Conservation (phyloP, 805 yeast species). For the Sungouiozyma ichnusensis region DNA sequence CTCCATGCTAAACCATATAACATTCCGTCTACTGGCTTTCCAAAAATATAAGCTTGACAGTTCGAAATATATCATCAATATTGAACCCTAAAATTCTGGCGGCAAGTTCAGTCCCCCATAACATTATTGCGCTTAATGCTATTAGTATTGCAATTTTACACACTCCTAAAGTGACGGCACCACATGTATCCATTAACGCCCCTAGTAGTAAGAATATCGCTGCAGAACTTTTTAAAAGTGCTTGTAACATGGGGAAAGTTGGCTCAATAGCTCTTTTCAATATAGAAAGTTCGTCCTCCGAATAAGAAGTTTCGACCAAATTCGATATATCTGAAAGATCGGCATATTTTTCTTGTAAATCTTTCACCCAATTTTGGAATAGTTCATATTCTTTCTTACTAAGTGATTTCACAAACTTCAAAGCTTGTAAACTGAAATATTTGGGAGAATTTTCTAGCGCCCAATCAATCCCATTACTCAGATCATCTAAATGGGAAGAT, state of each 20-base stretch:
- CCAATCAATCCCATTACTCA: neutral
- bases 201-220: neutral
- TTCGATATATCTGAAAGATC: neutral
- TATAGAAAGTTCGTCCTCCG: neutral
- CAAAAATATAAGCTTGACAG: neutral
- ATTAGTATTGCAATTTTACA: neutral
- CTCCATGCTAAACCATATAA: too few relatives aligned
- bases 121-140: neutral
- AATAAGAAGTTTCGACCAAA: neutral
- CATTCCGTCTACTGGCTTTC: neutral
- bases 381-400: neutral
- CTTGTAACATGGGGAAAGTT: neutral
- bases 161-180: neutral
- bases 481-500: neutral
- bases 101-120: neutral
- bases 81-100: neutral
- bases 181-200: neutral
- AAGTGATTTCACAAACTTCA: neutral
- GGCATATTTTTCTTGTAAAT: neutral
- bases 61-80: neutral
- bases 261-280: neutral
- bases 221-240: neutral
- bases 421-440: neutral
- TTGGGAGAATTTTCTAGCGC: neutral
- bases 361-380: neutral